phyloP scores from a whole-genome alignment of 2,329 filamentous ascomycete genomes.

The Didymella pinodella region DNA sequence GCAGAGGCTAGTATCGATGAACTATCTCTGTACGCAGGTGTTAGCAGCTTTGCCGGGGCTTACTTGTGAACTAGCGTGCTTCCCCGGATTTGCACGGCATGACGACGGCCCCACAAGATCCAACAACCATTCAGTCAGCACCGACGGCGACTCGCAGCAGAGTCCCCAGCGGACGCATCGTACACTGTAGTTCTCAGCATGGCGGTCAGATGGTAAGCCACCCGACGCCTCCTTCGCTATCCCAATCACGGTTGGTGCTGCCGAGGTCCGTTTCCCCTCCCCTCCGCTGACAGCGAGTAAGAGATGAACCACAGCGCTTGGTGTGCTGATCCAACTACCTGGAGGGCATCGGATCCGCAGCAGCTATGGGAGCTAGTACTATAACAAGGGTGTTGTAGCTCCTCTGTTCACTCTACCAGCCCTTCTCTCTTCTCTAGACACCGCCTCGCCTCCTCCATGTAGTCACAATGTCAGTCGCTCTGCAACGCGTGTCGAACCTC shows the following conservation, averaged over 20 bases:
- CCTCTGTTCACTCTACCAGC: neutral
- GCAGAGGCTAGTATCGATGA: too few relatives aligned
- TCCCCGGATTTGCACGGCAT: neutral
- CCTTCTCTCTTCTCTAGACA: neutral
- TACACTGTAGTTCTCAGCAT: neutral
- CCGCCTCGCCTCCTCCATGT: neutral
- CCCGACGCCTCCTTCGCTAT: neutral
- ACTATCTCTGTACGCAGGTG: too few relatives aligned
- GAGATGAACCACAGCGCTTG: neutral
- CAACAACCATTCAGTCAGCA: neutral
- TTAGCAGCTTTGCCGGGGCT: too few relatives aligned
- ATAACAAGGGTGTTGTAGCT: neutral
- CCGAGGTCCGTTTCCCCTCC: conserved; percentile 13
- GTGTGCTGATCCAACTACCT: neutral
- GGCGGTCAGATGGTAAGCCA: neutral
- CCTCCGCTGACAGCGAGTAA: conserved; percentile 1
- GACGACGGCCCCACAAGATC: neutral
- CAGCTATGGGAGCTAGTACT: conserved; percentile 3
- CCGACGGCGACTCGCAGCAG: neutral
- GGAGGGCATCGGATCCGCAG: conserved; percentile 1
- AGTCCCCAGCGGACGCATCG: too few relatives aligned
- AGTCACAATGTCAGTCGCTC: conserved; percentile 31
- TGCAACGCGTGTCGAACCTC: conserved; percentile 29
- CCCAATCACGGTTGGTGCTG: neutral
- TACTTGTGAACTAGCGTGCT: neutral